Evolutionary conservation across 2,329 filamentous ascomycete species (phyloP).

Genomic region (Cladosporium cucumerinum): DNA sequence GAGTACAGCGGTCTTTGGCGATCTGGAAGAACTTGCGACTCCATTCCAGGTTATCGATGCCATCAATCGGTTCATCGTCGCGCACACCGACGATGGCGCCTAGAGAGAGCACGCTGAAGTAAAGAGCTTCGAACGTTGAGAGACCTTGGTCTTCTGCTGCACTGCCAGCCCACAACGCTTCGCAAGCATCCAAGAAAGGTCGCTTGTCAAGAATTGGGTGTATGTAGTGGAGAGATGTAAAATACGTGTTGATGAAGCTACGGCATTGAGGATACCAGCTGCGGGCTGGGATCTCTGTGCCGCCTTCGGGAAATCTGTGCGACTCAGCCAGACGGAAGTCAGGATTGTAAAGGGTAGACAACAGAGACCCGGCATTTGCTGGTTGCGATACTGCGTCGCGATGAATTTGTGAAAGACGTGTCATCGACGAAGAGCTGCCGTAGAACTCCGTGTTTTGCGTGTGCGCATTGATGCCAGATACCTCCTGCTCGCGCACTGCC

Average conservation of each 20-base stretch:
- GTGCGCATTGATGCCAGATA: neutral
- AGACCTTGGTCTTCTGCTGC: neutral
- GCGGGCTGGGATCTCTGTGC: neutral
- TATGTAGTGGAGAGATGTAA: neutral
- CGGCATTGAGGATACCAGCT: neutral
- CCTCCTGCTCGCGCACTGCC: neutral
- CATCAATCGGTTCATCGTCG: neutral
- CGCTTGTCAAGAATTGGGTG: neutral
- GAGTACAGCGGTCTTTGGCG: neutral
- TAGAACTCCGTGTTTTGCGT: neutral
- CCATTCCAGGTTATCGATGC: neutral
- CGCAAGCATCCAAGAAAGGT: neutral
- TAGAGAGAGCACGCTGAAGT: neutral
- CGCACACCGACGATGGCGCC: neutral
- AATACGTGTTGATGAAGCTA: neutral
- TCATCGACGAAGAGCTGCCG: neutral
- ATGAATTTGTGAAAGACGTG: neutral
- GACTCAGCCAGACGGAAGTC: neutral
- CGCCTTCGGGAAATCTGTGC: neutral
- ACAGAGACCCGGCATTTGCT: neutral
- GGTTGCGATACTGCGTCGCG: neutral
- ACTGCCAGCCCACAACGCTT: neutral
- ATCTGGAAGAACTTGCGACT: neutral
- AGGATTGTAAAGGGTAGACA: neutral
- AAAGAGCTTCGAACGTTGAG: neutral